Evolutionary conservation across 441 rosid species (phyloP), one percentile per base, ranked within the genome.

Genomic region (Manihot esculenta): DNA sequence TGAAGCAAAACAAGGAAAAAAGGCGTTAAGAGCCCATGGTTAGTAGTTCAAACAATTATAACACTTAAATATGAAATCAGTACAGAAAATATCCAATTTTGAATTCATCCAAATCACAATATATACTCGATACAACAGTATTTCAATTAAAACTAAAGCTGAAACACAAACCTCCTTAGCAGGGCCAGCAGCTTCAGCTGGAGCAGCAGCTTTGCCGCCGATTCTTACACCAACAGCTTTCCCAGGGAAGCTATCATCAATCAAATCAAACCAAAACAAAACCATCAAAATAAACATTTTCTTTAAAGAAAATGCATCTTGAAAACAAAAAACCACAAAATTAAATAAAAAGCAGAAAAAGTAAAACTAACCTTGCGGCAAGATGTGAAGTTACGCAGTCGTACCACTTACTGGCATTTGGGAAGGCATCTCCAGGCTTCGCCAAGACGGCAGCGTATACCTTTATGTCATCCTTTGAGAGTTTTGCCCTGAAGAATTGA

Each of bases 351-450:
- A 11, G 14, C 30, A 2, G 3, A 41, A 42, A 12, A 12, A 21
- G 54, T 21, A 61, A 66, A 42, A 61, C 88, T 21, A 67, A 94
- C 97, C 96, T 87, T 42, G 81, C 62, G n/a, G 96, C 87, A 35
- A 94, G 88, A 18, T 75, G 83, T 6, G 93, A 85, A 62, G 89
- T 84, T 5, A 94, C 93, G 10, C 67, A 42, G 10, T 80, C 84
- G 78, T 80, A 92, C 97, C 99, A 94, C 87, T 75, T 84, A 87
- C 88, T 78, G 48, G 86, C 96, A 73, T 86, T 87, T 5, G 94
- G 89, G 76, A 89, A 90, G 5, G 88, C 79, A 76, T 13, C 84
- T 10, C 88, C 84, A 7, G 96, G 98, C 59, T 86, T 84, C 80
- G 12, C 78, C 57, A 58, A 64, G 77, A 92, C 87, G 57, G 92